A percentile compares a stretch with the other conserved stretches of the same genome.
phyloP scores from a whole-genome alignment of 495 filamentous ascomycete species.

The Lepidopterella palustris region DNA sequence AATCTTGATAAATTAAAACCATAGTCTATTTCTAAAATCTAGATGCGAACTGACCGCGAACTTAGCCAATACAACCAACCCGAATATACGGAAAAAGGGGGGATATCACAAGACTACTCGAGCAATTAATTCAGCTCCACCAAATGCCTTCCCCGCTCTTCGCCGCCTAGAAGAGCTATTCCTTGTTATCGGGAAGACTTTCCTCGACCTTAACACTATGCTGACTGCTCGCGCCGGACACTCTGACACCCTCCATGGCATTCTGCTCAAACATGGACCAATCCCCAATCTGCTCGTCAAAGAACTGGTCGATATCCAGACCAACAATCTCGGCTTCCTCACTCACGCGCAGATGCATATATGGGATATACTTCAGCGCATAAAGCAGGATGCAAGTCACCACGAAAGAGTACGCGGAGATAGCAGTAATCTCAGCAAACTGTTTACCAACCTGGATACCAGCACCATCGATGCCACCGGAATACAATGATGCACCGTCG shows the following conservation, averaged over 20 bases:
- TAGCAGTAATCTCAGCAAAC: slow-evolving; percentile 53
- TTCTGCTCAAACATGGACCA: slow-evolving; percentile 32
- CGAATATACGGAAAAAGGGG: background rate
- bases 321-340: slow-evolving; percentile 54
- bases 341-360: slow-evolving; percentile 49
- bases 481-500: slow-evolving; percentile 44
- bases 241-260: slow-evolving; percentile 6
- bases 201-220: background rate
- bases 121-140: background rate
- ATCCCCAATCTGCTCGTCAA: slow-evolving; percentile 53
- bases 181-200: background rate
- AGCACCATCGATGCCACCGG: slow-evolving; percentile 52
- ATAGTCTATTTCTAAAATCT: too few species aligned
- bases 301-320: slow-evolving; percentile 51
- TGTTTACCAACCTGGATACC: slow-evolving; percentile 54
- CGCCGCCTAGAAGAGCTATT: background rate
- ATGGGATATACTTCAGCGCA: slow-evolving; percentile 53
- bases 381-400: slow-evolving; percentile 50
- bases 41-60: too few species aligned
- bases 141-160: background rate
- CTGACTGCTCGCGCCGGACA: background rate
- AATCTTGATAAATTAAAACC: too few species aligned
- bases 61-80: too few species aligned
- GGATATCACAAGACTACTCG: background rate
- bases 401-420: slow-evolving; percentile 50